Percentiles rank a stretch among this genome's conserved stretches.
phyloP scores from a whole-genome alignment of 495 filamentous ascomycete species.

The Penicillium coprophilum region DNA sequence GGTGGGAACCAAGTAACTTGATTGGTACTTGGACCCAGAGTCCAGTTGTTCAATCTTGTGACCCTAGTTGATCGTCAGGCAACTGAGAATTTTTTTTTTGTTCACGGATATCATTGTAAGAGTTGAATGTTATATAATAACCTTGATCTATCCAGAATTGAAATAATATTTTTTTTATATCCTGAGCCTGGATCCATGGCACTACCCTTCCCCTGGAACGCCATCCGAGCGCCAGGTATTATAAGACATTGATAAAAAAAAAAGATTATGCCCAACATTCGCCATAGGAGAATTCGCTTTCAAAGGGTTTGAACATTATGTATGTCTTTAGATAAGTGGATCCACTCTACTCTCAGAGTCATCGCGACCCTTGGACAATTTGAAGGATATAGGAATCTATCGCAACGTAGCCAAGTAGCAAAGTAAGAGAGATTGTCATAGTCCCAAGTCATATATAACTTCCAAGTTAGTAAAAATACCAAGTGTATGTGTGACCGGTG shows the following conservation, averaged over 20 bases:
- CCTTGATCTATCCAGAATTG: neutral
- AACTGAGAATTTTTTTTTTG: conserved; percentile 13
- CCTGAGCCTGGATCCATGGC: conserved; percentile 13
- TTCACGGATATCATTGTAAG: too few relatives aligned
- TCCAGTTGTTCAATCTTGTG: conserved; percentile 19
- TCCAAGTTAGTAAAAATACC: neutral
- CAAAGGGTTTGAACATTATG: neutral
- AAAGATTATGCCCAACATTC: conserved; percentile 2
- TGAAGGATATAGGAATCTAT: too few relatives aligned
- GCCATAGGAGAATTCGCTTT: neutral
- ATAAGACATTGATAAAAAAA: neutral
- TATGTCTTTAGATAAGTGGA: conserved; percentile 4
- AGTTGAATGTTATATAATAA: too few relatives aligned
- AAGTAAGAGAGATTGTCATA: too few relatives aligned
- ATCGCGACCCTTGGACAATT: neutral
- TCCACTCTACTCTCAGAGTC: neutral
- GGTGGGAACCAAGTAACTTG: conserved; percentile 6
- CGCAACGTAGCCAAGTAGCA: too few relatives aligned
- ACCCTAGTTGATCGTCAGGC: conserved; percentile 35
- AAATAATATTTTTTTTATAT: neutral
- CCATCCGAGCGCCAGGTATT: conserved; percentile 4
- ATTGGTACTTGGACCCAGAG: conserved; percentile 22
- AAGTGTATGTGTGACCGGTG: conserved; percentile 22
- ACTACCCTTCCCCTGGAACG: conserved; percentile 21
- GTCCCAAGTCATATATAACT: neutral